Conservation (phyloP, 306 rosid species). For the Senna tora region DNA sequence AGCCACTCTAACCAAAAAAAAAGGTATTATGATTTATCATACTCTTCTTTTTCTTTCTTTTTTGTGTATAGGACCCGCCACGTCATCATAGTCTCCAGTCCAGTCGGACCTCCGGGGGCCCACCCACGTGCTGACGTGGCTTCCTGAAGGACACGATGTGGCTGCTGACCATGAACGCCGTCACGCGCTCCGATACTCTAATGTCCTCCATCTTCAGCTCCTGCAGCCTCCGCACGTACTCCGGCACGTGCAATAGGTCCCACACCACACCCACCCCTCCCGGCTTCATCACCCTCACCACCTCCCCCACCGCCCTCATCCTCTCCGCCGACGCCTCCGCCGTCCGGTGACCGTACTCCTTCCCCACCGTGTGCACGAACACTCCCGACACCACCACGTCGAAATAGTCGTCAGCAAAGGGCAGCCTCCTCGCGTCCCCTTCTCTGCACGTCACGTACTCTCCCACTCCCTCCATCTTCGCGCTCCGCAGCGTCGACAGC, state of each 20-base stretch:
- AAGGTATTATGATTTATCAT: background rate
- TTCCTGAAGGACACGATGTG: conserved; percentile 89
- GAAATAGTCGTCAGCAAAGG: conserved; percentile 86
- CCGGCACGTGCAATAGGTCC: conserved; percentile 95
- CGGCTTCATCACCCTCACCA: conserved; percentile 86
- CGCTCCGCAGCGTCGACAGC: conserved; percentile 66
- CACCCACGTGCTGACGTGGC: conserved; percentile 75
- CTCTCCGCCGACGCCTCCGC: conserved; percentile 98
- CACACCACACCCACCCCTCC: conserved; percentile 92
- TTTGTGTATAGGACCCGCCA: conserved; percentile 1
- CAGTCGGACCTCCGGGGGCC: conserved; percentile 79
- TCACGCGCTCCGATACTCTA: conserved; percentile 80
- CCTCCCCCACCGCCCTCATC: conserved; percentile 90
- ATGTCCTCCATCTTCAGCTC: conserved; percentile 96
- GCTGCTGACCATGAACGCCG: conserved; percentile 95
- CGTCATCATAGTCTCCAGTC: conserved; percentile 78
- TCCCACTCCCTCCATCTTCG: conserved; percentile 84
- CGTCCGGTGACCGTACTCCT: conserved; percentile 75
- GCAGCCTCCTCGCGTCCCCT: conserved; percentile 82
- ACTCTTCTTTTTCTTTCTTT: no score
- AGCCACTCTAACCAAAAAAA: conserved; percentile 27
- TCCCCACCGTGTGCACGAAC: conserved; percentile 90
- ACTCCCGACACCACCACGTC: conserved; percentile 96
- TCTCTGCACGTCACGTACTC: conserved; percentile 97
- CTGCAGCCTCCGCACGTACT: conserved; percentile 79